Percentiles rank a stretch among this genome's conserved stretches.
These are phyloP conservation scores for Mycena sp. DNA, from an alignment of 1,284 basidiomycete genomes.

Conservation along the genomic window DNA sequence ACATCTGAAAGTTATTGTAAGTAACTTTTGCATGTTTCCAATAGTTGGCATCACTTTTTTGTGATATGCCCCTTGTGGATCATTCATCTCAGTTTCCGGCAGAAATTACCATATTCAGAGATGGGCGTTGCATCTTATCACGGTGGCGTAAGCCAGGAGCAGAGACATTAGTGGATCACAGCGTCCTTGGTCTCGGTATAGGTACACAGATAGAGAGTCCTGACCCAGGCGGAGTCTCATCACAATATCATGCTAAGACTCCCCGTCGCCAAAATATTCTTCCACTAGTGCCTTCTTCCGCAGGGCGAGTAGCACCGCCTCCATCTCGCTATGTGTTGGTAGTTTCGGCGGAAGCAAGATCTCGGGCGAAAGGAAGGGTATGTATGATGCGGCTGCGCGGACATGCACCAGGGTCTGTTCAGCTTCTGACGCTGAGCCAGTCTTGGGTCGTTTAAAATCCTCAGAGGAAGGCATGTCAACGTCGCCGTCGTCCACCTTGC, in stretches of 20 bases:
- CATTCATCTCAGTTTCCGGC: no score
- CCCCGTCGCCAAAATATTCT: constrained; percentile 70
- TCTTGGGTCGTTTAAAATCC: background rate
- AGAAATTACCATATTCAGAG: background rate
- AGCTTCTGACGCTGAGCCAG: constrained; percentile 21
- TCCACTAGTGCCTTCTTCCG: constrained; percentile 87
- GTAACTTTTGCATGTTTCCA: no score
- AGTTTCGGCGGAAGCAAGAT: constrained; percentile 80
- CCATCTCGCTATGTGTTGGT: constrained; percentile 83
- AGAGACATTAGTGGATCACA: no score
- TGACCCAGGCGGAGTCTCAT: no score
- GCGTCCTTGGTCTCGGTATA: no score
- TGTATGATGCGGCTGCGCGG: constrained; percentile 71
- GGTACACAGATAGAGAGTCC: no score
- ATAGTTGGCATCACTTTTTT: no score
- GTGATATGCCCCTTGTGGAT: no score
- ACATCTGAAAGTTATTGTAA: no score
- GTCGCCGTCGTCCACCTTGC: constrained; percentile 27
- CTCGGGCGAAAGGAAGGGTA: constrained; percentile 79
- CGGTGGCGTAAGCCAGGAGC: no score
- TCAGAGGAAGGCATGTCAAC: constrained; percentile 27
- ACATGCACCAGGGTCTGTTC: constrained; percentile 58
- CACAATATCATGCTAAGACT: no score
- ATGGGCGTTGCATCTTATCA: background rate
- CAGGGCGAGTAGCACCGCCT: constrained; percentile 77